Conservation (phyloP, 139 green algal species). For the Gonium pectorale region DNA sequence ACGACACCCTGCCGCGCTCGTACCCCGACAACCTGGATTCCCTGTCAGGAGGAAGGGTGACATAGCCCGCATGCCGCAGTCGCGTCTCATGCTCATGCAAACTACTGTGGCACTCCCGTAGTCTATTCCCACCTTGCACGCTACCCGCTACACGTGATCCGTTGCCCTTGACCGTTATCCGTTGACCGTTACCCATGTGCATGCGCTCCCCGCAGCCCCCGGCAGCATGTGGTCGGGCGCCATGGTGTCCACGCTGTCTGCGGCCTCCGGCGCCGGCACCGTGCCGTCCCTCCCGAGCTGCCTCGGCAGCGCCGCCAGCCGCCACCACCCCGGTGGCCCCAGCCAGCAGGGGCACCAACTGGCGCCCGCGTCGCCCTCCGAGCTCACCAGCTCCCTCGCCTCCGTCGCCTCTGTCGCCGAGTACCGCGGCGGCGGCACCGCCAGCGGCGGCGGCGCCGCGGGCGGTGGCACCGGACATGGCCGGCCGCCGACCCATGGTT, state of each 20-base stretch:
- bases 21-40: too few relatives aligned
- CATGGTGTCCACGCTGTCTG: constrained; percentile 6
- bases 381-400: not conserved
- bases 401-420: not conserved
- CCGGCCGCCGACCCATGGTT: not conserved
- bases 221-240: constrained; percentile 33
- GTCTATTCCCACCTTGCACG: too few relatives aligned
- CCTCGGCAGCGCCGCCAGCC: not conserved
- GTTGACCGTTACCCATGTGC: too few relatives aligned
- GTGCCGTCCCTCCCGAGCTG: not conserved
- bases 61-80: too few relatives aligned
- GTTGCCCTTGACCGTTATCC: too few relatives aligned
- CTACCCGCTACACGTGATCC: too few relatives aligned
- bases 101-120: too few relatives aligned
- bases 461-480: too few relatives aligned
- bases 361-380: not conserved
- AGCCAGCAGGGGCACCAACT: not conserved
- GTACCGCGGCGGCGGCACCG: not conserved
- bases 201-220: not conserved
- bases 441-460: not conserved
- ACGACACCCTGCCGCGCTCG: too few relatives aligned
- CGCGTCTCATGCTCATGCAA: too few relatives aligned
- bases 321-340: not conserved
- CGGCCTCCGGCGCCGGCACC: not conserved
- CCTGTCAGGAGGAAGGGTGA: too few relatives aligned